A percentile compares a stretch with the other conserved stretches of the same genome.
Evolutionary conservation across 1,284 basidiomycete genomes (phyloP).

Genomic region (Melampsora larici-populina): DNA sequence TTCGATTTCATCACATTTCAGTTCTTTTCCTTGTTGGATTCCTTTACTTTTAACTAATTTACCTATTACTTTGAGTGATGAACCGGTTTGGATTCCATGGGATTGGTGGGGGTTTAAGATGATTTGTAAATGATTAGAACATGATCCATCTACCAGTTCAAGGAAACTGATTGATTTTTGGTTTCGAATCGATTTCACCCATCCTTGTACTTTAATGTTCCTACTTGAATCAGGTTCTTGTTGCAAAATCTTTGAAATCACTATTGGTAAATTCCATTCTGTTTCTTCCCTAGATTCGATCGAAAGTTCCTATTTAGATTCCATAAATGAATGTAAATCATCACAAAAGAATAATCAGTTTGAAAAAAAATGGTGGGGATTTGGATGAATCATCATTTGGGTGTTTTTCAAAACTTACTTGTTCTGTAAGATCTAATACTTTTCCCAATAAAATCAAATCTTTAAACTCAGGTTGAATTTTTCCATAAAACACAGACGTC

Average conservation of each 20-base stretch:
- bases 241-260: slow-evolving; percentile 23
- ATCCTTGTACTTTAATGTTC: slow-evolving; percentile 14
- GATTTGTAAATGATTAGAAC: slow-evolving; percentile 25
- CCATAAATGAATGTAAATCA: too few species aligned
- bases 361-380: too few species aligned
- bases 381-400: too few species aligned
- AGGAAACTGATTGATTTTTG: slow-evolving; percentile 25
- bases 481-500: slow-evolving; percentile 11
- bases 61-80: slow-evolving; percentile 25
- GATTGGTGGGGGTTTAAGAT: slow-evolving; percentile 8
- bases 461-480: background rate
- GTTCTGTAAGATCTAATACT: background rate
- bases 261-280: slow-evolving; percentile 1
- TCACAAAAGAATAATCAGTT: too few species aligned
- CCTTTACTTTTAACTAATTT: slow-evolving; percentile 27
- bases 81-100: slow-evolving; percentile 18
- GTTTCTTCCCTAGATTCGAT: too few species aligned
- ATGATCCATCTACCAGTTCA: slow-evolving; percentile 35
- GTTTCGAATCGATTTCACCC: slow-evolving; percentile 31
- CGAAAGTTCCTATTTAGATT: too few species aligned
- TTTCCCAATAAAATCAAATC: background rate
- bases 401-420: too few species aligned
- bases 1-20: background rate
- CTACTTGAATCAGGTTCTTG: background rate
- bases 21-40: slow-evolving; percentile 13